Conservation (phyloP, 352 stramenopile species). For the Phytopythium kandeliae region DNA sequence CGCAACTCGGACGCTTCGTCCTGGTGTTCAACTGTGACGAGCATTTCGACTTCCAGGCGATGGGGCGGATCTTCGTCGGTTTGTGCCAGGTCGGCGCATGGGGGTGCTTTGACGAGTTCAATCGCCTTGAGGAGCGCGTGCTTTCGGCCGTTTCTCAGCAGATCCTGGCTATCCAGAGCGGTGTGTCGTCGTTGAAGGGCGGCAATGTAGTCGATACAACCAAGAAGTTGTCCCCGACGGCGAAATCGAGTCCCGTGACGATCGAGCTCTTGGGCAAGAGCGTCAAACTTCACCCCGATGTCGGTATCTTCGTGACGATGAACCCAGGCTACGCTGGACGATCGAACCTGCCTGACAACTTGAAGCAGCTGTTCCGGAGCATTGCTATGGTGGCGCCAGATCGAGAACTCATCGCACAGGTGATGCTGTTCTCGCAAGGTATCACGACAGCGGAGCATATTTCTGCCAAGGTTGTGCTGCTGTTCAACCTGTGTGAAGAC, state of each 20-base stretch:
- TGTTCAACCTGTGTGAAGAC: conserved; percentile 98
- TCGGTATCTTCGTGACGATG: conserved; percentile 99
- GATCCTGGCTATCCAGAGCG: conserved; percentile 99
- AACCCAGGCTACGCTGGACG: conserved; percentile 99
- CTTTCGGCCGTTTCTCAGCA: conserved; percentile 99
- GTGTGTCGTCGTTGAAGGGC: conserved; percentile 87
- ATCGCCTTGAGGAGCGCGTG: conserved; percentile 99
- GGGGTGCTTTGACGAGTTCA: conserved; percentile 99
- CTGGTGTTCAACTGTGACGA: conserved; percentile 99
- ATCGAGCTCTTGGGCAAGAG: conserved; percentile 96
- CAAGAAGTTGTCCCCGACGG: conserved; percentile 1
- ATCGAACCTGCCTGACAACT: conserved; percentile 96
- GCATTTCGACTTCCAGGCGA: conserved; percentile 99
- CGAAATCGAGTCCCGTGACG: conserved; percentile 20
- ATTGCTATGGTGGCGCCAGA: conserved; percentile 99
- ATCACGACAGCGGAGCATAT: conserved; percentile 98
- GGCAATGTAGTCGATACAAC: conserved; percentile 23
- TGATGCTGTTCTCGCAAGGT: conserved; percentile 99
- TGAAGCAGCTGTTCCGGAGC: conserved; percentile 99
- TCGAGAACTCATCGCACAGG: conserved; percentile 98
- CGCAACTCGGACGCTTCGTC: conserved; percentile 98
- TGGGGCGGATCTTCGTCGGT: conserved; percentile 99
- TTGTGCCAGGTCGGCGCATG: conserved; percentile 99
- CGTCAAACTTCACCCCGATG: conserved; percentile 95
- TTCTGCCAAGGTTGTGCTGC: conserved; percentile 95